These are phyloP conservation scores for Ceratobasidium sp. DNA, from an alignment of 1,284 basidiomycete species.

Conservation along the genomic window DNA sequence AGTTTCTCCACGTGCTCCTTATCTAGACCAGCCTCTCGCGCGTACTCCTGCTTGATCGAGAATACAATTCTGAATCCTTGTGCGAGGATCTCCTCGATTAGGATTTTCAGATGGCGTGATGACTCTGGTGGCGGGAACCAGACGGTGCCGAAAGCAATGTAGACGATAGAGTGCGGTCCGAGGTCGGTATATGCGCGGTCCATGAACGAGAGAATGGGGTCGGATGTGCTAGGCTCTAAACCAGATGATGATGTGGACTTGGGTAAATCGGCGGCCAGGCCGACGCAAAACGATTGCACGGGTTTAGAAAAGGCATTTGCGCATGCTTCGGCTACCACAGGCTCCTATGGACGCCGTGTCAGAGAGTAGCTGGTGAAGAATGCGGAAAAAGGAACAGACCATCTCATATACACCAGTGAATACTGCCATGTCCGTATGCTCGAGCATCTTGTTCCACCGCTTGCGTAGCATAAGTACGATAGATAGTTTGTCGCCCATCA, in stretches of 20 bases:
- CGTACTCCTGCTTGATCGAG: not conserved
- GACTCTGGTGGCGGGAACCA: constrained; percentile 26
- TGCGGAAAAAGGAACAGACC: not conserved
- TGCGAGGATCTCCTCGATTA: constrained; percentile 16
- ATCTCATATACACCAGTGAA: constrained; percentile 24
- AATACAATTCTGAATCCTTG: constrained; percentile 12
- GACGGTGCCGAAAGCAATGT: constrained; percentile 40
- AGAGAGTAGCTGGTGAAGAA: not conserved
- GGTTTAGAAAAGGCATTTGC: not conserved
- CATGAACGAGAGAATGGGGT: constrained; percentile 28
- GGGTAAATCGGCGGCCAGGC: constrained; percentile 15
- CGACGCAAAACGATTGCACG: constrained; percentile 7
- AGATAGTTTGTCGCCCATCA: not conserved
- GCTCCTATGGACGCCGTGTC: not conserved
- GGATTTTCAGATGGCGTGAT: constrained; percentile 1
- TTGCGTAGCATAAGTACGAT: not conserved
- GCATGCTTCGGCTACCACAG: constrained; percentile 2
- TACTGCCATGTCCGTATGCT: constrained; percentile 1
- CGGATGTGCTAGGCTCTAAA: not conserved
- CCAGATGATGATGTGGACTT: not conserved
- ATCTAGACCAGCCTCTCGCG: not conserved
- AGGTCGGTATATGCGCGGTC: constrained; percentile 31
- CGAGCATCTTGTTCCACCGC: constrained; percentile 10
- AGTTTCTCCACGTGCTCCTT: not conserved
- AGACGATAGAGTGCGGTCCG: constrained; percentile 32